Conservation (phyloP, 345 rosid species). For the Pistacia vera region DNA sequence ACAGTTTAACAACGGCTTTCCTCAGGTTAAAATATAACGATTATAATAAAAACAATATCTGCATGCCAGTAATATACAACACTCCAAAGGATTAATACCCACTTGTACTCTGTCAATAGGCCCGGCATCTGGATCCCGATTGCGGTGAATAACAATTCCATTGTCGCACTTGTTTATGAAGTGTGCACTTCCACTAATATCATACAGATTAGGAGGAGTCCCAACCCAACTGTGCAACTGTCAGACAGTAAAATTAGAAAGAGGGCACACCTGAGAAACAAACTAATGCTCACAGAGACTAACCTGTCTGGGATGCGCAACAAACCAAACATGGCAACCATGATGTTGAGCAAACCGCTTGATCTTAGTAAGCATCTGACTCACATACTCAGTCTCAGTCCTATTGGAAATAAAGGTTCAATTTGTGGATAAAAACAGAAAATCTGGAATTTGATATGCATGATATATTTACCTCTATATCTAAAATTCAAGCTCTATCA, state of each 20-base stretch:
- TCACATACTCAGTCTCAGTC: conserved; percentile 98
- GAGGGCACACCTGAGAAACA: not conserved
- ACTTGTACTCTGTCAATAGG: conserved; percentile 94
- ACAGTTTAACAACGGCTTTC: not conserved
- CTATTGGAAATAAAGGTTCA: conserved; percentile 39
- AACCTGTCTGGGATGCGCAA: conserved; percentile 97
- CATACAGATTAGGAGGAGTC: conserved; percentile 83
- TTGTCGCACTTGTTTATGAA: conserved; percentile 97
- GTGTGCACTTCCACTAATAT: conserved; percentile 98
- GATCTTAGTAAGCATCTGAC: conserved; percentile 91
- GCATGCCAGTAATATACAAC: not conserved
- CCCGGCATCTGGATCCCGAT: conserved; percentile 81
- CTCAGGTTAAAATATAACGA: not conserved
- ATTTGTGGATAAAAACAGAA: conserved; percentile 2
- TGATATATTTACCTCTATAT: not conserved
- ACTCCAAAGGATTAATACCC: conserved; percentile 14
- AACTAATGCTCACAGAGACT: not conserved
- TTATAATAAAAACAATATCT: not conserved
- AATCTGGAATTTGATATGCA: not conserved
- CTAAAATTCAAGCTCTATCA: too few relatives aligned
- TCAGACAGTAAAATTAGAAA: conserved; percentile 15
- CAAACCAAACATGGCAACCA: conserved; percentile 96
- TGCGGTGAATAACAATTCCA: conserved; percentile 89
- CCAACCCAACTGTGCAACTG: conserved; percentile 93
- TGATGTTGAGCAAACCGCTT: conserved; percentile 95